phyloP scores from a whole-genome alignment of 768 basidiomycete genomes.

The Lanmaoa rubissima region DNA sequence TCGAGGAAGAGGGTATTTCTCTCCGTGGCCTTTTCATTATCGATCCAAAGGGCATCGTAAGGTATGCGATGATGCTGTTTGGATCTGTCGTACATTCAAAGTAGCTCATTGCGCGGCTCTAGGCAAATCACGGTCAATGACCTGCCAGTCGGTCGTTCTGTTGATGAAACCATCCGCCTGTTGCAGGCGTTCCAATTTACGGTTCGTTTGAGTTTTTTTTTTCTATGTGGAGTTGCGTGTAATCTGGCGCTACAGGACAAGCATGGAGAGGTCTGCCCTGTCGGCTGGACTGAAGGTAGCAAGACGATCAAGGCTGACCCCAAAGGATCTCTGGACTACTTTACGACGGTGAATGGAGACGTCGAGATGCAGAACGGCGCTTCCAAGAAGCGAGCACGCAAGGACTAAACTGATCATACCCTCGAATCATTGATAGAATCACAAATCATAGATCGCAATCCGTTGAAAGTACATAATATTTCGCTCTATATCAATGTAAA shows the following conservation, averaged over 20 bases:
- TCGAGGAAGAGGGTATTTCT: slow-evolving; percentile 86
- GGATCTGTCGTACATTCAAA: background rate
- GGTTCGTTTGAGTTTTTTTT: slow-evolving; percentile 39
- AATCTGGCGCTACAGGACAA: slow-evolving; percentile 47
- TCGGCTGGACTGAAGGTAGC: slow-evolving; percentile 80
- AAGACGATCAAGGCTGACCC: slow-evolving; percentile 85
- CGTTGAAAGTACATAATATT: background rate
- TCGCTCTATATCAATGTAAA: background rate
- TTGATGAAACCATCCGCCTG: slow-evolving; percentile 88
- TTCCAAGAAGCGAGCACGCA: slow-evolving; percentile 58
- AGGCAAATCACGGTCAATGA: slow-evolving; percentile 91
- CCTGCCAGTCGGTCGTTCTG: slow-evolving; percentile 91
- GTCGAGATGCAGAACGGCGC: slow-evolving; percentile 37
- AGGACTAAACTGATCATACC: slow-evolving; percentile 35
- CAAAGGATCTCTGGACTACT: slow-evolving; percentile 71
- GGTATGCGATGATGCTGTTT: slow-evolving; percentile 36
- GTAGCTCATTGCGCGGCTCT: background rate
- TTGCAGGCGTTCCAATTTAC: slow-evolving; percentile 93
- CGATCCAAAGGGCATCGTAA: slow-evolving; percentile 75
- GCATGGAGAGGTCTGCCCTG: slow-evolving; percentile 92
- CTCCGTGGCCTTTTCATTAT: slow-evolving; percentile 87
- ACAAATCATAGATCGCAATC: background rate
- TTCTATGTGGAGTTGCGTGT: background rate
- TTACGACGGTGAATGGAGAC: slow-evolving; percentile 36
- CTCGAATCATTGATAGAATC: background rate